Evolutionary conservation across 73 alveolate genomes (phyloP).

Genomic region (Tetrahymena malaccensis): DNA sequence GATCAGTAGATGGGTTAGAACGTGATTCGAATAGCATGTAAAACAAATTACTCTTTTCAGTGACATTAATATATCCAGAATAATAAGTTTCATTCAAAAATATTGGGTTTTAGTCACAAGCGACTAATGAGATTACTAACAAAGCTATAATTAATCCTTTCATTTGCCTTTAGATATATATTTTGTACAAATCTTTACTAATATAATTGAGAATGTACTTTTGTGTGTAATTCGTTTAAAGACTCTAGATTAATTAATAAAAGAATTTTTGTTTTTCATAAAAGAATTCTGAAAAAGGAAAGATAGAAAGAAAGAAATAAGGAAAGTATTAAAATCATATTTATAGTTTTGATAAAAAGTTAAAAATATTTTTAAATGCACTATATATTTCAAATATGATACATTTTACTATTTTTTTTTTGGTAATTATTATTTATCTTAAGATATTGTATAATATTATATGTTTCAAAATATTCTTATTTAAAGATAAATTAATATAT

Average conservation of each 20-base stretch:
- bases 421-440: too few species aligned
- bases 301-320: neutral
- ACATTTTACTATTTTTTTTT: too few species aligned
- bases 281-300: neutral
- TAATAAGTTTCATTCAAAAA: neutral
- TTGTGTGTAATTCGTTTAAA: too few species aligned
- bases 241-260: neutral
- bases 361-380: too few species aligned
- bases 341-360: too few species aligned
- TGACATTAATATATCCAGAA: neutral
- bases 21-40: constrained; percentile 51
- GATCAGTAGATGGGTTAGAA: constrained; percentile 61
- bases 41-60: neutral
- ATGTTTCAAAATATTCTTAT: too few species aligned
- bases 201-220: neutral
- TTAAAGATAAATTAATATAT: too few species aligned
- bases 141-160: neutral
- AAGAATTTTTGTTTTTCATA: neutral
- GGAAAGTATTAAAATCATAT: too few species aligned
- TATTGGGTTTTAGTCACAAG: neutral
- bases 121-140: neutral
- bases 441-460: too few species aligned
- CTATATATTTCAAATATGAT: too few species aligned
- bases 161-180: neutral
- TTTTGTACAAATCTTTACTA: neutral